A percentile compares a stretch with the other conserved stretches of the same genome.
Evolutionary conservation across 192 early-diverging fungal species (phyloP).

Genomic region (Paraglomus occultum): DNA sequence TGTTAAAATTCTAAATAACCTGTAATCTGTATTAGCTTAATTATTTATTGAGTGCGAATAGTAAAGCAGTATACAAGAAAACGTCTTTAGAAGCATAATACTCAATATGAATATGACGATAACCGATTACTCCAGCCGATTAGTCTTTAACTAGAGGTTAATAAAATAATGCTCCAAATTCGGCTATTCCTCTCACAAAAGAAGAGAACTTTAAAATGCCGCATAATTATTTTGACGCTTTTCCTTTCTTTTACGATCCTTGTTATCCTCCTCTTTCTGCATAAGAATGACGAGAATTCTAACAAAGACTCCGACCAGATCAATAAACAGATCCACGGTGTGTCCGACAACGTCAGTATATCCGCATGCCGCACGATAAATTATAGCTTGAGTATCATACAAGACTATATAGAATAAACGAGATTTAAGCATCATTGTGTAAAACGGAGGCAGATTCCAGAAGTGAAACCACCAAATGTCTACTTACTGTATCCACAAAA

Average conservation of each 20-base stretch:
- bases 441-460: no score
- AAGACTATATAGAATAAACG: slow-evolving; percentile 30
- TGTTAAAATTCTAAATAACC: no score
- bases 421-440: neutral
- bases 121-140: no score
- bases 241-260: slow-evolving; percentile 15
- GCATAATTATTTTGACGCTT: neutral
- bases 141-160: no score
- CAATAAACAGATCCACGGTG: slow-evolving; percentile 42
- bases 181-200: no score
- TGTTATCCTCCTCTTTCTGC: slow-evolving; percentile 31
- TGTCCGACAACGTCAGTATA: slow-evolving; percentile 32
- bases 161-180: no score
- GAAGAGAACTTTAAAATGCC: no score
- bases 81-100: no score
- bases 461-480: neutral
- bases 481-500: slow-evolving; percentile 43
- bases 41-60: no score
- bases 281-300: slow-evolving; percentile 41
- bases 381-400: slow-evolving; percentile 57
- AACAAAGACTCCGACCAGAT: slow-evolving; percentile 47
- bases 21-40: no score
- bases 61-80: no score
- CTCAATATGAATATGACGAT: no score
- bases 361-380: slow-evolving; percentile 38